phyloP scores from a whole-genome alignment of 2,329 filamentous ascomycete genomes.

The Plenodomus biglobosus region DNA sequence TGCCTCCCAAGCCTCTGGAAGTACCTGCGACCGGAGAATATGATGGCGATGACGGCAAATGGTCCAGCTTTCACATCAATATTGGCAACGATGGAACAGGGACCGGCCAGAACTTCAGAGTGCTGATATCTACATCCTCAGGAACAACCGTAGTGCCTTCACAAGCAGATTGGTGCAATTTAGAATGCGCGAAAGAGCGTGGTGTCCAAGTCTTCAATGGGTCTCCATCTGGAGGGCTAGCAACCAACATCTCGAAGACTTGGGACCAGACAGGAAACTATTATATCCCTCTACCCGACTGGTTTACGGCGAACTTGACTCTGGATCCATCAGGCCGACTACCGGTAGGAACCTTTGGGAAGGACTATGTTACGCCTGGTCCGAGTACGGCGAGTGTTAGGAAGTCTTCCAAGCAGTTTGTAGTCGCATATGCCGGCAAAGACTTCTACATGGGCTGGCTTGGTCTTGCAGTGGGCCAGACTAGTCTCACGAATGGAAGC shows the following conservation, averaged over 20 bases:
- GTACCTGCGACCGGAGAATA: conserved; percentile 21
- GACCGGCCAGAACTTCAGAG: conserved; percentile 41
- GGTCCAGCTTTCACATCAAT: conserved; percentile 48
- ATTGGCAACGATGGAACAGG: conserved; percentile 34
- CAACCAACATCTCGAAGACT: conserved; percentile 5
- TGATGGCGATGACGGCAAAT: conserved; percentile 47
- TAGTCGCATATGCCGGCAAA: conserved; percentile 16
- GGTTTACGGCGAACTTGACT: conserved; percentile 13
- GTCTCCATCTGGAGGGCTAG: conserved; percentile 24
- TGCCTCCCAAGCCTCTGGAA: neutral
- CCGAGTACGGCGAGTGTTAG: conserved; percentile 9
- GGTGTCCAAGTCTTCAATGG: conserved; percentile 27
- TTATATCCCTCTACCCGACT: conserved; percentile 20
- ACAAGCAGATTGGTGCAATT: conserved; percentile 30
- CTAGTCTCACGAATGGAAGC: conserved; percentile 9
- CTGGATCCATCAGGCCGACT: conserved; percentile 3
- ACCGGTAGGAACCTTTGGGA: conserved; percentile 17
- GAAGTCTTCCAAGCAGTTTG: conserved; percentile 16
- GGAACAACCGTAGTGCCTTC: conserved; percentile 27
- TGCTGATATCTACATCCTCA: conserved; percentile 39
- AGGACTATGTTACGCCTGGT: conserved; percentile 34
- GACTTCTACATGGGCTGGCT: conserved; percentile 39
- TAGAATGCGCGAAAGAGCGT: conserved; percentile 30
- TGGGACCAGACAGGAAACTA: conserved; percentile 23
- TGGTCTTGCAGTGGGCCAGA: conserved; percentile 22